Evolutionary conservation across 352 stramenopile species (phyloP), one percentile per base, ranked within the genome.

Genomic region (Phytopythium boreale): DNA sequence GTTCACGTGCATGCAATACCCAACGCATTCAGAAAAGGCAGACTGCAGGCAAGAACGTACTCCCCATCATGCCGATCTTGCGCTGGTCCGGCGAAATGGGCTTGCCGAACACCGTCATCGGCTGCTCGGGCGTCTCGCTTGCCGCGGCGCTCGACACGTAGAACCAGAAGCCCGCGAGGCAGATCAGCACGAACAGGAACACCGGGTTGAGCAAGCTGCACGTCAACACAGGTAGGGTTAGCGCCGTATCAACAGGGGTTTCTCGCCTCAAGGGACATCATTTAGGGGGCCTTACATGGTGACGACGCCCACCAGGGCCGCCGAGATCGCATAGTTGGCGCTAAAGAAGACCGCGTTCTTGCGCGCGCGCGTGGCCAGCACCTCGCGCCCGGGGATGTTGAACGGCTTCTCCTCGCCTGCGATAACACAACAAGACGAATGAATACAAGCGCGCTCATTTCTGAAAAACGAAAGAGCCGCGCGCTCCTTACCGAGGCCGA

Each of bases 171-270:
- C 78, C 87, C 22, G 65, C 79, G 49, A 95, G 51, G 64, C 87
- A 95, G 57, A 95, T 93, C 37, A 95, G 74, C 24, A 92, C 83
- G 72, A 95, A 95, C 12, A 95, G 72, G 63, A 95, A 95, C 61
- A 95, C 84, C 63, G 87, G 87, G 66, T 95, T 95, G 50, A 95
- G 59, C 59, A 95, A 50, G 55, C 84, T 95, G 69, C 39, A 62
- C 15, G 10, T 1, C 26, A 2, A 22, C 31, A 50, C 12, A 3
- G 37, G 22, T 20, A 52, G 1, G 14, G 49, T 37, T 37, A 56
- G 15, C 26, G 34, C 26, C 24, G 66, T 26, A 56, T 29, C 44
- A 59, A 39, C 26, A 31, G 58, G 20, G 43, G 37, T 62, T 44
- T 15, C n/a, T 39, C 34, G 34, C 34, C 7, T 15, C 34, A 39